A percentile compares a stretch with the other conserved stretches of the same genome.
Conservation (phyloP, 768 basidiomycete species). For the Trametes cubensis region DNA sequence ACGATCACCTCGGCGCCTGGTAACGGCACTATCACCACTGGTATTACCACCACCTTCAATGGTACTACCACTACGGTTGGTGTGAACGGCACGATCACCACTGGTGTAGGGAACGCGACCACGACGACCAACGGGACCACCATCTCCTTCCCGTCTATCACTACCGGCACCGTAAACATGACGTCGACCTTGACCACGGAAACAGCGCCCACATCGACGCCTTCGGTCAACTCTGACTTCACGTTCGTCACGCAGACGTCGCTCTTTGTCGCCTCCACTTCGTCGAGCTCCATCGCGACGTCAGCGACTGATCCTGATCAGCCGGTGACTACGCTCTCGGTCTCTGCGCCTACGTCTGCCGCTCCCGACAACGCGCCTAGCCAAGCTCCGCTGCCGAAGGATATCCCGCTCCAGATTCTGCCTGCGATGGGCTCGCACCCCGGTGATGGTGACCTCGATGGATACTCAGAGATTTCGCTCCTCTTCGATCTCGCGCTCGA, state of each 20-base stretch:
- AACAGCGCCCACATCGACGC: conserved; percentile 26
- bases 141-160: conserved; percentile 36
- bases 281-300: conserved; percentile 21
- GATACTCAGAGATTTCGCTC: conserved; percentile 60
- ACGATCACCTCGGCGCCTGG: conserved; percentile 2
- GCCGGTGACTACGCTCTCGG: conserved; percentile 36
- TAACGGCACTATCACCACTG: neutral
- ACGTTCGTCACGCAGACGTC: conserved; percentile 39
- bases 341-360: conserved; percentile 23
- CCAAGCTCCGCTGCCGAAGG: conserved; percentile 51
- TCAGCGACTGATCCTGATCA: conserved; percentile 43
- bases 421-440: conserved; percentile 37
- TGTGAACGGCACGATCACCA: conserved; percentile 1
- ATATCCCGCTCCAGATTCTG: conserved; percentile 63
- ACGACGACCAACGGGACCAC: conserved; percentile 28
- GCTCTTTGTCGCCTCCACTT: conserved; percentile 34
- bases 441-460: conserved; percentile 36
- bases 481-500: conserved; percentile 60
- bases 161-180: conserved; percentile 16
- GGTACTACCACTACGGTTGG: conserved; percentile 7
- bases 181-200: conserved; percentile 28
- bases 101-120: neutral
- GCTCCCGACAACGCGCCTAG: conserved; percentile 33
- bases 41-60: neutral
- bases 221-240: conserved; percentile 37